A percentile compares a stretch with the other conserved stretches of the same genome.
phyloP scores from a whole-genome alignment of 169 alveolate species.

The Cryptosporidium viatorum region DNA sequence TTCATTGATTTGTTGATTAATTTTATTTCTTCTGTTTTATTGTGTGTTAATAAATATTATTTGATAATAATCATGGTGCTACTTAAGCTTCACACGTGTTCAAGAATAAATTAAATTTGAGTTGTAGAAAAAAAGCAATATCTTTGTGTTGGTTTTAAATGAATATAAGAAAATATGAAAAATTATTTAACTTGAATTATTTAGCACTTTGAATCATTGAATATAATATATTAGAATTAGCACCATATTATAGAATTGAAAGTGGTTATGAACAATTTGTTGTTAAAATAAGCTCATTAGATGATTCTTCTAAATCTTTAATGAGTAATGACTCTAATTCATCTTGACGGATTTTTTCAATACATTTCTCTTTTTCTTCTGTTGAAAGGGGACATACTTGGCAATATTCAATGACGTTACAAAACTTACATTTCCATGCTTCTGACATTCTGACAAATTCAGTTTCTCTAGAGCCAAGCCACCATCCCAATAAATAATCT shows the following conservation, averaged over 20 bases:
- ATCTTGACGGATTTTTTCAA: constrained; percentile 29
- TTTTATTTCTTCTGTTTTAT: too few species aligned
- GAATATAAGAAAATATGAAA: not conserved
- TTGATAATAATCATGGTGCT: not conserved
- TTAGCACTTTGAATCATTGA: too few species aligned
- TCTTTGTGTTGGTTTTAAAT: too few species aligned
- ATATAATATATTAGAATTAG: too few species aligned
- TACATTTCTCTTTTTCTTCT: constrained; percentile 35
- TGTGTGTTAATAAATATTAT: not conserved
- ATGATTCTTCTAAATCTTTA: constrained; percentile 52
- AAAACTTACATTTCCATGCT: constrained; percentile 61
- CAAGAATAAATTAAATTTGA: too few species aligned
- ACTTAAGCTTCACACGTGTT: not conserved
- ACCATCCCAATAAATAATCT: constrained; percentile 61
- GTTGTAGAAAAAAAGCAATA: too few species aligned
- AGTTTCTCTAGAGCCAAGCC: constrained; percentile 55
- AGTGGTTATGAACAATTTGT: not conserved
- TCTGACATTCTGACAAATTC: constrained; percentile 48
- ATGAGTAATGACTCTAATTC: constrained; percentile 36
- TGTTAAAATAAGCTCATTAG: not conserved
- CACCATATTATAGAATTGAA: not conserved
- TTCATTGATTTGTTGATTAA: not conserved
- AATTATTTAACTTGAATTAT: not conserved
- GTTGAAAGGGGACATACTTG: constrained; percentile 29
- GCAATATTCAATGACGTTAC: constrained; percentile 67